Evolutionary conservation across 75 land plant genomes (phyloP), one percentile per base, ranked within the genome.

Genomic region (Adiantum capillusveneris): DNA sequence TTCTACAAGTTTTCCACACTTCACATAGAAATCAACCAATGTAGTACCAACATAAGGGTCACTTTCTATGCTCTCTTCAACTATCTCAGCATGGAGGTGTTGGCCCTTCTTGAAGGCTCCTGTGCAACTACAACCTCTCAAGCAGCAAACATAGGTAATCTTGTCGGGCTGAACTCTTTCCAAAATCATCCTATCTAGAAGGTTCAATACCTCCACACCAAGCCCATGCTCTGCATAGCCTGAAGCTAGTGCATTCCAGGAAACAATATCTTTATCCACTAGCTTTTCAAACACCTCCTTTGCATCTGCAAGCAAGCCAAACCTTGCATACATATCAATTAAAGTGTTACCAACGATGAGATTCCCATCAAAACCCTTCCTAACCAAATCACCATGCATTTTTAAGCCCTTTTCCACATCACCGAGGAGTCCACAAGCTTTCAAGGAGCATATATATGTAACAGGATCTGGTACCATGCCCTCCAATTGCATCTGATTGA

Each of bases 321-420:
- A 76, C 66, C 80, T 83, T 0, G 63, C 71, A 67, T 76, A 83
- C 86, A 83, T 83, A 29, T 83, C 66, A 11, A 67, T 7, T 17
- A 67, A 27, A n/a, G 70, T 46, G 62, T 48, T 67, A 13, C 24
- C 22, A 65, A 67, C 67, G 31, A 36, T 41, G 14, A 63, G 29
- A 36, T 67, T 45, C 0, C 25, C 25, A 3, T 29, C 51, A 61
- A 67, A 62, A 6, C 70, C 70, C 26, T 24, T 41, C 13, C 21
- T 41, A 27, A 65, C 14, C 21, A 65, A 39, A 18, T 65, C 46
- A 6, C 21, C 1, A 67, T 67, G 70, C 11, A 67, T 60, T 49
- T 50, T 31, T 26, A 18, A 28, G 0, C 73, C 73, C n/a, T 64
- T 49, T 21, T 0, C 31, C 18, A 46, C 17, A 39, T 20, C 61